Conservation (phyloP, 1,139 yeast species). For the Zhuliangozyma parablackwelliae region DNA sequence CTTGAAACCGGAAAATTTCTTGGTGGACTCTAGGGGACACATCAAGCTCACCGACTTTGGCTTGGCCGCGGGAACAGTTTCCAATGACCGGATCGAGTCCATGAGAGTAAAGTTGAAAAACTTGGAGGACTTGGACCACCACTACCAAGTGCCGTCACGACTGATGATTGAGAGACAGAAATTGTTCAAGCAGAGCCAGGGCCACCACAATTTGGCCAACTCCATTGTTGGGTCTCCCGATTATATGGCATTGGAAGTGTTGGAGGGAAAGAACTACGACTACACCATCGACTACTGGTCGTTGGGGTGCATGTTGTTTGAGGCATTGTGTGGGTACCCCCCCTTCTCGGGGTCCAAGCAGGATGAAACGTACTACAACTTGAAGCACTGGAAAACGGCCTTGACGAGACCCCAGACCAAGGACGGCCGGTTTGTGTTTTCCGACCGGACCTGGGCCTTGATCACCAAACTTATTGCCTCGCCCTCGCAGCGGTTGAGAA, state of each 20-base stretch:
- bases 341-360: conserved; percentile 94
- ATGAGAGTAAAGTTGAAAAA: conserved; percentile 83
- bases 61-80: conserved; percentile 92
- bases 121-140: conserved; percentile 59
- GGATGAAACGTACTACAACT: conserved; percentile 90
- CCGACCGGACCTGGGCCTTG: conserved; percentile 95
- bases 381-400: conserved; percentile 89
- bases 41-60: conserved; percentile 97
- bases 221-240: conserved; percentile 98
- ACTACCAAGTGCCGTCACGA: conserved; percentile 67
- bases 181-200: conserved; percentile 72
- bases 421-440: conserved; percentile 86
- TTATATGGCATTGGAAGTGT: conserved; percentile 96
- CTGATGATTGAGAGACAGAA: conserved; percentile 85
- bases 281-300: conserved; percentile 99
- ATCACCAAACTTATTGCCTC: conserved; percentile 76
- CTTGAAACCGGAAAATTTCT: conserved; percentile 93
- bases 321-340: conserved; percentile 89
- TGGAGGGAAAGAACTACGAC: conserved; percentile 90
- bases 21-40: conserved; percentile 92
- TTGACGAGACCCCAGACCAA: conserved; percentile 87
- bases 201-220: conserved; percentile 69
- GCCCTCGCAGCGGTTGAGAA: conserved; percentile 68
- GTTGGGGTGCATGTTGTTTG: conserved; percentile 91
- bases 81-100: conserved; percentile 88